Evolutionary conservation across 352 stramenopile species (phyloP), one percentile per base, ranked within the genome.

Genomic region (Phytophthora sansomeana): DNA sequence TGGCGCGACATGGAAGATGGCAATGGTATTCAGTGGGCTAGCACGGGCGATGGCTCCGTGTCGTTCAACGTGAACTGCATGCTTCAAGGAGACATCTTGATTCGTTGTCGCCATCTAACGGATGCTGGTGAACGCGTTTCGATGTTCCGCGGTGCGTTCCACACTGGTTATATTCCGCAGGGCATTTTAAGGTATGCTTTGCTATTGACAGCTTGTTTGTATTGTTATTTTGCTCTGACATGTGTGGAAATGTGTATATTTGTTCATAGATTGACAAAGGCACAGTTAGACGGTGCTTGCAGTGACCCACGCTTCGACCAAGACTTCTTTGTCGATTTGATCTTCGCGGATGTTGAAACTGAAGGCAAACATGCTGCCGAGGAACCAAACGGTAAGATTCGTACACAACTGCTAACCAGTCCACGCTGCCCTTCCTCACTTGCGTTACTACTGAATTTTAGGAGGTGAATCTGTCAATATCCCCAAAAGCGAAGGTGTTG

Each of bases 81-180:
- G 67, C 75, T 99, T n/a, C 96, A 99, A 55, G 97, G 97, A 24
- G 97, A 99, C 70, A 90, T 99, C 52, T 75, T 99, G 8, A 83
- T 99, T 26, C 95, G 97, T 33, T 98, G 96, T 77, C 91, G 97
- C 33, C 97, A 99, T 68, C 74, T 99, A 14, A 98, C 93, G 17
- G 83, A 95, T 58, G 65, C 78, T 53, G 87, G 90, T 26, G 80
- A 97, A 70, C 83, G 95, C 0, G 80, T 98, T 41, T 97, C 86
- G 13, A 99, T 99, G 96, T 99, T 99, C 75, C 91, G 97, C 52
- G 96, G 95, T 8, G 96, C 95, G 13, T 99, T 99, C 72, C 97
- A 99, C 80, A 99, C 97, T n/a, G 97, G 97, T 3, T 99, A 99
- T 71, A 96, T 99, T 39, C 95, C 96, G 5, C 89, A 97, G 32